Evolutionary conservation across 2,329 filamentous ascomycete species (phyloP).

Genomic region (Fusarium abutilonis): DNA sequence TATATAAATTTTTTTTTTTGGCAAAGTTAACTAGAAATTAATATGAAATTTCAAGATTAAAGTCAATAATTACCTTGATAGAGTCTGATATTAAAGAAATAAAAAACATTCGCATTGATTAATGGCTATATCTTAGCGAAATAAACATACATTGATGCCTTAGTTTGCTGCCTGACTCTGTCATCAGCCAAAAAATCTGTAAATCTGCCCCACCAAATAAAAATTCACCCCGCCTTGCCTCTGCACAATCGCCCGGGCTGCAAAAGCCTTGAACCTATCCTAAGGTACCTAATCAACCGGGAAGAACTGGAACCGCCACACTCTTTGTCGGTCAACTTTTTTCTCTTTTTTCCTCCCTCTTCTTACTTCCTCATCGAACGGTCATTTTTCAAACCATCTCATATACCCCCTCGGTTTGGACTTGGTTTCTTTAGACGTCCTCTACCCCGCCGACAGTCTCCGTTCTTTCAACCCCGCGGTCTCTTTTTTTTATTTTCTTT

Average conservation of each 20-base stretch:
- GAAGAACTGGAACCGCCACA: constrained; percentile 45
- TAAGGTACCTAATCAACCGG: constrained; percentile 24
- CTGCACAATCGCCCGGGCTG: constrained; percentile 34
- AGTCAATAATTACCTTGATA: background rate
- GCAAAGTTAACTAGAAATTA: too few species aligned
- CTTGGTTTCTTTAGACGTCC: constrained; percentile 35
- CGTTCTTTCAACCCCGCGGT: constrained; percentile 44
- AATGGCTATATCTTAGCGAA: too few species aligned
- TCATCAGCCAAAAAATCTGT: constrained; percentile 50
- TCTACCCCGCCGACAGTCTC: constrained; percentile 39
- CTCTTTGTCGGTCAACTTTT: constrained; percentile 37
- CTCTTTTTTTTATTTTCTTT: constrained; percentile 19
- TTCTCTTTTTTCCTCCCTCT: constrained; percentile 31
- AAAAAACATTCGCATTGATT: too few species aligned
- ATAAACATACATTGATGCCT: constrained; percentile 44
- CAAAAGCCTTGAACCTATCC: constrained; percentile 36
- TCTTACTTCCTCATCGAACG: constrained; percentile 37
- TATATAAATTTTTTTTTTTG: background rate
- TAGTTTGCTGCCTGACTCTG: constrained; percentile 52
- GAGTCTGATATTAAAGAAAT: too few species aligned
- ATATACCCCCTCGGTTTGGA: constrained; percentile 42
- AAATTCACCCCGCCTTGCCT: constrained; percentile 56
- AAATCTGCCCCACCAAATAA: constrained; percentile 53
- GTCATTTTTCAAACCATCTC: constrained; percentile 36
- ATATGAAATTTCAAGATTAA: background rate